Evolutionary conservation across 352 stramenopile species (phyloP).

Genomic region (Phytophthora pinifolia): DNA sequence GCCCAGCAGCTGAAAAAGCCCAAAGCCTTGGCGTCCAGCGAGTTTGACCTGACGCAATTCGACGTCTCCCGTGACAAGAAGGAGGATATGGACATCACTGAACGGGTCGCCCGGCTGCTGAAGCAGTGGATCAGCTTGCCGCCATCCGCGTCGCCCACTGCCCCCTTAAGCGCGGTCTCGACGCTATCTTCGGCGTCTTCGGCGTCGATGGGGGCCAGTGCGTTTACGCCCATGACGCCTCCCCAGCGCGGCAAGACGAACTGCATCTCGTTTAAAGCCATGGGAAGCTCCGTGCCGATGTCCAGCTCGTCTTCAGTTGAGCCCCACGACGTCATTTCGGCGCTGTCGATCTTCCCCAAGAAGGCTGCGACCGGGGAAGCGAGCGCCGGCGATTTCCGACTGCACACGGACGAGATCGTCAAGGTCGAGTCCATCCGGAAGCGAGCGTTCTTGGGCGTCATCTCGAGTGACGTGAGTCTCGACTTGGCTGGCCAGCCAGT

Average conservation of each 20-base stretch:
- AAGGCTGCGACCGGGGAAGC: constrained; percentile 28
- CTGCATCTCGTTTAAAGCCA: constrained; percentile 31
- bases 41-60: constrained; percentile 66
- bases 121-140: constrained; percentile 60
- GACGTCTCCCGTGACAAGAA: constrained; percentile 47
- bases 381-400: constrained; percentile 28
- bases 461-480: constrained; percentile 37
- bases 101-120: constrained; percentile 51
- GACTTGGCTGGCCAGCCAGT: constrained; percentile 56
- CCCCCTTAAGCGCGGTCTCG: constrained; percentile 7
- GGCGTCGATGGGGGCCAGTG: not conserved
- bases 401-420: constrained; percentile 44
- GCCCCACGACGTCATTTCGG: constrained; percentile 15
- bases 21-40: constrained; percentile 14
- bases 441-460: constrained; percentile 50
- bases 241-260: constrained; percentile 10
- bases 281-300: constrained; percentile 17
- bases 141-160: constrained; percentile 23
- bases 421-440: constrained; percentile 71
- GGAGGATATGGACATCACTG: constrained; percentile 50
- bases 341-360: constrained; percentile 41
- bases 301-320: constrained; percentile 15
- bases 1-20: constrained; percentile 26
- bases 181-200: constrained; percentile 3
- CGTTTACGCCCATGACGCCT: not conserved